These are phyloP conservation scores for Lactifluus hygrophoroides DNA, from an alignment of 768 basidiomycete species.

Conservation along the genomic window DNA sequence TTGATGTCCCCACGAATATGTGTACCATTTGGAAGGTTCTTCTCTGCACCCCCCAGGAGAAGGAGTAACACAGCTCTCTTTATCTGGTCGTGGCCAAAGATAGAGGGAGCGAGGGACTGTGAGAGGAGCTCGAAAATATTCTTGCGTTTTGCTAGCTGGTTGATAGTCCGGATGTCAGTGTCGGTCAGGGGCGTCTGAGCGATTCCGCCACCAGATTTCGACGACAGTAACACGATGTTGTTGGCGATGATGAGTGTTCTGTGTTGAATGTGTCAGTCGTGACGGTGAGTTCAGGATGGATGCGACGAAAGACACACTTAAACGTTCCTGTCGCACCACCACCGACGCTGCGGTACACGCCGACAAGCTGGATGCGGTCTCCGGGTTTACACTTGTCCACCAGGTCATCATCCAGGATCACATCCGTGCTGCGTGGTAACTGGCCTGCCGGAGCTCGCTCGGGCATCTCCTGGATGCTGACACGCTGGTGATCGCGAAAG, in stretches of 20 bases:
- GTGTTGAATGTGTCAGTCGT: slow-evolving; percentile 7
- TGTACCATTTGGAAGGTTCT: slow-evolving; percentile 94
- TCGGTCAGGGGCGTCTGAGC: slow-evolving; percentile 89
- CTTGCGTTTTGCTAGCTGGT: slow-evolving; percentile 81
- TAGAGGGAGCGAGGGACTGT: slow-evolving; percentile 93
- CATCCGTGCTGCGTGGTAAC: slow-evolving; percentile 91
- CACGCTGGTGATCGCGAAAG: slow-evolving; percentile 94
- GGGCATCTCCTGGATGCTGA: slow-evolving; percentile 99
- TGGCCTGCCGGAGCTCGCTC: slow-evolving; percentile 97
- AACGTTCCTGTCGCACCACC: slow-evolving; percentile 89
- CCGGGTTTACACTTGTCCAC: slow-evolving; percentile 98
- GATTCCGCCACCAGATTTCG: slow-evolving; percentile 91
- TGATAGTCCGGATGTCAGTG: slow-evolving; percentile 91
- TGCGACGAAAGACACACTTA: slow-evolving; percentile 55
- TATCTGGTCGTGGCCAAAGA: slow-evolving; percentile 93
- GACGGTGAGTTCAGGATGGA: background rate
- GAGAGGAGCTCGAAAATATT: slow-evolving; percentile 86
- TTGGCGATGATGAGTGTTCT: slow-evolving; percentile 93
- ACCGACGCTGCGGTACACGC: slow-evolving; percentile 88
- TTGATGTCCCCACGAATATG: slow-evolving; percentile 99
- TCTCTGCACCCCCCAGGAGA: slow-evolving; percentile 93
- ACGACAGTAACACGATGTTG: slow-evolving; percentile 88
- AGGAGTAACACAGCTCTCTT: slow-evolving; percentile 90
- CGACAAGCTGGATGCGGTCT: slow-evolving; percentile 94
- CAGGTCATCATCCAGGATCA: slow-evolving; percentile 91